Percentiles rank a stretch among this genome's conserved stretches.
These are phyloP conservation scores for Aspergillus sclerotiicarbonarius DNA, from an alignment of 495 filamentous ascomycete species.

Conservation along the genomic window DNA sequence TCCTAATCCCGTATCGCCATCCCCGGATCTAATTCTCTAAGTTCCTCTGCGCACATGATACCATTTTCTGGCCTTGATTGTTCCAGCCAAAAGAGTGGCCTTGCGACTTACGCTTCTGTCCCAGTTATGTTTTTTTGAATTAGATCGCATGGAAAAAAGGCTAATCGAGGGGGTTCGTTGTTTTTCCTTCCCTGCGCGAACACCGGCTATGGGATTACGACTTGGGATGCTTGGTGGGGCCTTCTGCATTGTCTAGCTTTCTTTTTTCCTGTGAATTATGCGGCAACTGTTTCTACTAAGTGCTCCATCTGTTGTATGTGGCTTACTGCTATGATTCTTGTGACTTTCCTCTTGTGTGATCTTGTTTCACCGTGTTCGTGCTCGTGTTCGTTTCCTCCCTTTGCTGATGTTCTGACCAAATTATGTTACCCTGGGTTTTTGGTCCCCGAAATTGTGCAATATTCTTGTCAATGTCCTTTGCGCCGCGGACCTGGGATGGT, in stretches of 20 bases:
- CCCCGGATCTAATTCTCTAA: constrained; percentile 34
- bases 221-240: constrained; percentile 24
- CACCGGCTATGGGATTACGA: constrained; percentile 19
- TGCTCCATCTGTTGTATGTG: constrained; percentile 19
- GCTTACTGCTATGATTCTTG: constrained; percentile 12
- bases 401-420: constrained; percentile 21
- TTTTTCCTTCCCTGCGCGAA: constrained; percentile 19
- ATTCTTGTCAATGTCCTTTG: constrained; percentile 17
- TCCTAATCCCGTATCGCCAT: constrained; percentile 38
- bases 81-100: constrained; percentile 37
- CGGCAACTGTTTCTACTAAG: constrained; percentile 9
- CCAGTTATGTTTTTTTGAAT: constrained; percentile 33
- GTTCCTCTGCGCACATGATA: constrained; percentile 43
- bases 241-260: constrained; percentile 22
- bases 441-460: constrained; percentile 27
- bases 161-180: constrained; percentile 12
- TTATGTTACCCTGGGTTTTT: constrained; percentile 31
- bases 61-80: constrained; percentile 40
- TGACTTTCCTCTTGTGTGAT: constrained; percentile 10
- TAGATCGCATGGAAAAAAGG: constrained; percentile 34
- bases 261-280: constrained; percentile 19
- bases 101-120: constrained; percentile 33
- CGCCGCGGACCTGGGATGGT: constrained; percentile 4
- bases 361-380: constrained; percentile 11
- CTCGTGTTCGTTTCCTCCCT: constrained; percentile 16